A percentile compares a stretch with the other conserved stretches of the same genome.
These are phyloP conservation scores for Malus orientalis DNA, from an alignment of 306 rosid genomes.

Conservation along the genomic window DNA sequence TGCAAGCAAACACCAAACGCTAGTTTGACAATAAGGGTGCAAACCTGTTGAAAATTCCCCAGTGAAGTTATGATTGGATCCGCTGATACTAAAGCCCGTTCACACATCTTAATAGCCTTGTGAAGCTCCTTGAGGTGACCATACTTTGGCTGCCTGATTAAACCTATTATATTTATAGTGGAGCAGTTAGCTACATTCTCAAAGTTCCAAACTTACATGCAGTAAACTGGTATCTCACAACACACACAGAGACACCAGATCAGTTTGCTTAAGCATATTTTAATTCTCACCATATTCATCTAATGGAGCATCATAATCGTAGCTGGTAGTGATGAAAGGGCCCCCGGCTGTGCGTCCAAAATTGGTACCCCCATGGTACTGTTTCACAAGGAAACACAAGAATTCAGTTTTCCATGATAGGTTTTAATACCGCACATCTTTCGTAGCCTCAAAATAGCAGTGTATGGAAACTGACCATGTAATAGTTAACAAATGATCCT, in stretches of 20 bases:
- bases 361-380: slow-evolving; percentile 99
- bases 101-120: slow-evolving; percentile 70
- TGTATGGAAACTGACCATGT: slow-evolving; percentile 63
- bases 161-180: slow-evolving; percentile 41
- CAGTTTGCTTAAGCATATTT: background rate
- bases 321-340: slow-evolving; percentile 96
- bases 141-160: slow-evolving; percentile 90
- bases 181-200: slow-evolving; percentile 10
- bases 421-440: slow-evolving; percentile 8
- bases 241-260: background rate
- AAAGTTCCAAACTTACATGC: background rate
- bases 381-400: slow-evolving; percentile 4
- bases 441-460: slow-evolving; percentile 2
- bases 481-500: slow-evolving; percentile 90
- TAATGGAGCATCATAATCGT: slow-evolving; percentile 96
- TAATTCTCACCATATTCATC: slow-evolving; percentile 89
- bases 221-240: background rate
- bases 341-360: slow-evolving; percentile 99
- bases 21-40: slow-evolving; percentile 3
- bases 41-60: slow-evolving; percentile 90
- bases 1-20: background rate
- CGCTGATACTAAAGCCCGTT: slow-evolving; percentile 69
- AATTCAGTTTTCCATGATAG: slow-evolving; percentile 13
- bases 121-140: slow-evolving; percentile 99
- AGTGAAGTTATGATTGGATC: slow-evolving; percentile 81